Percentiles rank a stretch among this genome's conserved stretches.
phyloP scores from a whole-genome alignment of 331 rosid genomes.

The Dryas integrifolia region DNA sequence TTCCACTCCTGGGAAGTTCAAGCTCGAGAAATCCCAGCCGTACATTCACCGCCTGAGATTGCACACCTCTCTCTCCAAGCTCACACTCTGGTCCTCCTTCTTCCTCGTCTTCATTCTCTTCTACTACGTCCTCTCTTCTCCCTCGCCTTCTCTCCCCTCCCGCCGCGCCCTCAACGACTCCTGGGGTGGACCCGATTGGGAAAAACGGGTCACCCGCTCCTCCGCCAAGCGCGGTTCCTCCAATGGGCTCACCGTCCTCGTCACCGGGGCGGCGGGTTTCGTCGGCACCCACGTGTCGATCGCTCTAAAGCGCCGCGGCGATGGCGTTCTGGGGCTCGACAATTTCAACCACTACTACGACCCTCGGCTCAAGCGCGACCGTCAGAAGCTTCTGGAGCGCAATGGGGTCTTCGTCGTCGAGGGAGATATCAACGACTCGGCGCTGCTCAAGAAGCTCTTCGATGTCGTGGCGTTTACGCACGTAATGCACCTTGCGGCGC shows the following conservation, averaged over 20 bases:
- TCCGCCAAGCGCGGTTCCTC: slow-evolving; percentile 30
- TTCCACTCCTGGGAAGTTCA: slow-evolving; percentile 77
- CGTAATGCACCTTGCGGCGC: slow-evolving; percentile 87
- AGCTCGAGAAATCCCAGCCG: slow-evolving; percentile 56
- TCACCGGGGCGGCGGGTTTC: slow-evolving; percentile 80
- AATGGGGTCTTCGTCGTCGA: slow-evolving; percentile 76
- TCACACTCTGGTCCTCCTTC: slow-evolving; percentile 56
- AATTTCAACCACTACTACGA: slow-evolving; percentile 78
- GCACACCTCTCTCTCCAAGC: slow-evolving; percentile 48
- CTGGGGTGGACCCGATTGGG: slow-evolving; percentile 79
- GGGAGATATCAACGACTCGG: slow-evolving; percentile 62
- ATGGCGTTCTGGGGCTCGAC: slow-evolving; percentile 75
- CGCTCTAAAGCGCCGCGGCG: slow-evolving; percentile 74
- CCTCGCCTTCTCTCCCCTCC: slow-evolving; percentile 33
- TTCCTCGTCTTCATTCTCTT: slow-evolving; percentile 54
- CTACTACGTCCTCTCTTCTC: slow-evolving; percentile 42
- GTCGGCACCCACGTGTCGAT: slow-evolving; percentile 67
- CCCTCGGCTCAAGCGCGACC: slow-evolving; percentile 58
- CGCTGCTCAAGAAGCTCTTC: slow-evolving; percentile 65
- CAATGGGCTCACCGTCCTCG: slow-evolving; percentile 52
- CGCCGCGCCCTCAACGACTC: slow-evolving; percentile 62
- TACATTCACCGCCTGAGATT: slow-evolving; percentile 62
- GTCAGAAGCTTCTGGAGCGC: slow-evolving; percentile 61
- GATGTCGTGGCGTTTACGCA: slow-evolving; percentile 80
- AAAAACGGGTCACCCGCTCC: slow-evolving; percentile 59